Evolutionary conservation across 2,329 filamentous ascomycete species (phyloP).

Genomic region (Colletotrichum sansevieriae): DNA sequence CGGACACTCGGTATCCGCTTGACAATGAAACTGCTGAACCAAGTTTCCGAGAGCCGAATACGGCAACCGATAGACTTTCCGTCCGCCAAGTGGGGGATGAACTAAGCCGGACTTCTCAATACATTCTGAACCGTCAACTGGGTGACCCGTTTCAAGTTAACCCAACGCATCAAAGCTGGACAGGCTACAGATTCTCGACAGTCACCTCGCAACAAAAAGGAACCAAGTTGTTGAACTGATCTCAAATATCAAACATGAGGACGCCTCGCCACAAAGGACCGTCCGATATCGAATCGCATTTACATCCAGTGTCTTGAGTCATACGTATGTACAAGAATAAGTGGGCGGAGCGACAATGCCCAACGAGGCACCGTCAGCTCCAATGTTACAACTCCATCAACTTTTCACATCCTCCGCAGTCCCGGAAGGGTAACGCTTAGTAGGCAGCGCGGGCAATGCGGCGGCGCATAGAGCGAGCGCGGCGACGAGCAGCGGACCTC

Average conservation of each 20-base stretch:
- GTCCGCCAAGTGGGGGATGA: too few species aligned
- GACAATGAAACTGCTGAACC: too few species aligned
- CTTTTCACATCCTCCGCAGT: not conserved
- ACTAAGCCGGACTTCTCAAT: too few species aligned
- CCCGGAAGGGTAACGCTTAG: not conserved
- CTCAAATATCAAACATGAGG: slow-evolving; percentile 36
- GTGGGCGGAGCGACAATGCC: not conserved
- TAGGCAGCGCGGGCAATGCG: slow-evolving; percentile 20
- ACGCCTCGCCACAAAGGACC: slow-evolving; percentile 27
- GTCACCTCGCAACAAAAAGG: too few species aligned
- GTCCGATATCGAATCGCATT: slow-evolving; percentile 25
- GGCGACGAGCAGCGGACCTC: slow-evolving; percentile 34
- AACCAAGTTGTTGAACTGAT: not conserved
- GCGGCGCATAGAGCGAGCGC: slow-evolving; percentile 36
- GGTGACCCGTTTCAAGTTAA: too few species aligned
- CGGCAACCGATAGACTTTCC: too few species aligned
- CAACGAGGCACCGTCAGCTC: not conserved
- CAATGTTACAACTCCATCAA: not conserved
- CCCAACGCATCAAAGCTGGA: too few species aligned
- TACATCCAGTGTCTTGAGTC: slow-evolving; percentile 40
- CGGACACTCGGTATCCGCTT: too few species aligned
- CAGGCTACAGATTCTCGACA: too few species aligned
- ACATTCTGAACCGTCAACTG: too few species aligned
- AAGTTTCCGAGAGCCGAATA: too few species aligned
- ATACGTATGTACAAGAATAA: slow-evolving; percentile 39